Percentiles rank a stretch among this genome's conserved stretches.
phyloP scores from a whole-genome alignment of 306 rosid genomes.

The Vigna unguiculata region DNA sequence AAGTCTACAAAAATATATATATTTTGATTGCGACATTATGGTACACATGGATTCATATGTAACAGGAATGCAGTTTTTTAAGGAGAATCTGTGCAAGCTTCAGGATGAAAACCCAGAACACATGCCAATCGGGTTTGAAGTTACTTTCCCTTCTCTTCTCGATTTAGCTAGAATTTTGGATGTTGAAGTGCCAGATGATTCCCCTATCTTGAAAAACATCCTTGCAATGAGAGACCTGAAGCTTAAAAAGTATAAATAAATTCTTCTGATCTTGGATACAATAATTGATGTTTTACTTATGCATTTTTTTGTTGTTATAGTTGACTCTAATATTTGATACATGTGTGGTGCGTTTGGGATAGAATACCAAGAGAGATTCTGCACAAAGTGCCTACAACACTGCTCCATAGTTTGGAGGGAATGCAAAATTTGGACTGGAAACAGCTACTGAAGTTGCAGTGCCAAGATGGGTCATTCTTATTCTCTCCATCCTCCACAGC shows the following conservation, averaged over 20 bases:
- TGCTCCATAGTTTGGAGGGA: conserved; percentile 91
- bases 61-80: conserved; percentile 63
- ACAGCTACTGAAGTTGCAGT: conserved; percentile 72
- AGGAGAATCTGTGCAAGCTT: conserved; percentile 60
- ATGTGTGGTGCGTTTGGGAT: neutral
- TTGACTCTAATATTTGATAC: neutral
- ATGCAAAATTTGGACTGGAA: conserved; percentile 79
- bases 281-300: neutral
- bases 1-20: neutral
- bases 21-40: neutral
- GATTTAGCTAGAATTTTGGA: conserved; percentile 58
- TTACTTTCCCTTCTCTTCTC: conserved; percentile 76
- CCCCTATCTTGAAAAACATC: conserved; percentile 58
- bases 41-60: neutral
- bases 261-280: neutral
- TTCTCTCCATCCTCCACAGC: conserved; percentile 89
- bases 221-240: conserved; percentile 67
- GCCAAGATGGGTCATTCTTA: conserved; percentile 77
- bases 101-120: conserved; percentile 68
- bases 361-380: conserved; percentile 83
- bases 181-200: conserved; percentile 58
- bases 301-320: neutral
- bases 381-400: conserved; percentile 73
- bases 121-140: conserved; percentile 85
- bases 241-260: conserved; percentile 56